These are phyloP conservation scores for Candida andamanensis DNA, from an alignment of 805 yeast genomes.

Conservation along the genomic window DNA sequence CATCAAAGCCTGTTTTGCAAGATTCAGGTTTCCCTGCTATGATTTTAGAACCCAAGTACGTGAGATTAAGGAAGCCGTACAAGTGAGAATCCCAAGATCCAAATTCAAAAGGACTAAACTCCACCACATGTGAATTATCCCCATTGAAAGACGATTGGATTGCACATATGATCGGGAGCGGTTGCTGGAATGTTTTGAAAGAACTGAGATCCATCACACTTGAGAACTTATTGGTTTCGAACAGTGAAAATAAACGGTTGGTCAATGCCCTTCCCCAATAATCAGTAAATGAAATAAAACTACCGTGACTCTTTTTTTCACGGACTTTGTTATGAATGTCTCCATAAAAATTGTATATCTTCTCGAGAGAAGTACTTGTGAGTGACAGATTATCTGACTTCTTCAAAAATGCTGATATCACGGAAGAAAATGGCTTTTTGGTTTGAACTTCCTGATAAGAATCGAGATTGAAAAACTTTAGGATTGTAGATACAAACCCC, in stretches of 20 bases:
- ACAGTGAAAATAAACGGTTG: slow-evolving; percentile 36
- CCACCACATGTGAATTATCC: slow-evolving; percentile 44
- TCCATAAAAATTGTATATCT: slow-evolving; percentile 44
- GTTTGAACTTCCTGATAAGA: no score
- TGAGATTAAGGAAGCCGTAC: slow-evolving; percentile 44
- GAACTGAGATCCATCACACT: slow-evolving; percentile 27
- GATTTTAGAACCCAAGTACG: slow-evolving; percentile 45
- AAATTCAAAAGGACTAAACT: slow-evolving; percentile 61
- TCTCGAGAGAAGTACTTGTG: slow-evolving; percentile 2
- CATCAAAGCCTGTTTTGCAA: slow-evolving; percentile 55
- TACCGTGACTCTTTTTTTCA: slow-evolving; percentile 48
- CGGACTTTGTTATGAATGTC: slow-evolving; percentile 51
- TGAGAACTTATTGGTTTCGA: slow-evolving; percentile 36
- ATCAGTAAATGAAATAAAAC: slow-evolving; percentile 56
- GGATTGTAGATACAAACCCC: no score
- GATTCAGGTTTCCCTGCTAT: slow-evolving; percentile 17
- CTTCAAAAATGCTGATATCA: no score
- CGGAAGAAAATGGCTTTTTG: not conserved
- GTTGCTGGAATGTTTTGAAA: slow-evolving; percentile 37
- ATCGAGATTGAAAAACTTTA: no score
- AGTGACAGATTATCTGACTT: no score
- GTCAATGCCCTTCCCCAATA: slow-evolving; percentile 65
- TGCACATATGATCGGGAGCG: slow-evolving; percentile 45
- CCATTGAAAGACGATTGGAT: slow-evolving; percentile 30
- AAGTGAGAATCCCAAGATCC: slow-evolving; percentile 58